Evolutionary conservation across 2,329 filamentous ascomycete species (phyloP).

Genomic region (Neurospora crassa): DNA sequence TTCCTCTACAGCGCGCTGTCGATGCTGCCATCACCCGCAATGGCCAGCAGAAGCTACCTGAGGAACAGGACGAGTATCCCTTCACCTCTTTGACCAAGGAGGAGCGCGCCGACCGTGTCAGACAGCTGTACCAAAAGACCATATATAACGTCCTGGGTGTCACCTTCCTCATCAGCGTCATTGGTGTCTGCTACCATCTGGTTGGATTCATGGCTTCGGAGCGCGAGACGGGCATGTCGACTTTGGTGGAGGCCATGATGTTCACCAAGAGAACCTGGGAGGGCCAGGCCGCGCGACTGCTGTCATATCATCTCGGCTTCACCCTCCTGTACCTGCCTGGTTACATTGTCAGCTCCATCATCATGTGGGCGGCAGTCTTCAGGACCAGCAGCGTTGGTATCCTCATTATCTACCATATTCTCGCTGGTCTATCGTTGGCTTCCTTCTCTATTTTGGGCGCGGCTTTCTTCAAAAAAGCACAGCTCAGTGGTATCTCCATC

Average conservation of each 20-base stretch:
- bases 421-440: constrained; percentile 66
- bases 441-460: constrained; percentile 76
- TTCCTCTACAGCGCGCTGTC: constrained; percentile 72
- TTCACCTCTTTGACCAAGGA: constrained; percentile 64
- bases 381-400: constrained; percentile 52
- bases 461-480: constrained; percentile 76
- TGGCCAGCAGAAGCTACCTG: constrained; percentile 13
- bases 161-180: constrained; percentile 68
- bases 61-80: constrained; percentile 55
- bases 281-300: constrained; percentile 65
- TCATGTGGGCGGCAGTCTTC: constrained; percentile 56
- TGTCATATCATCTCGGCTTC: constrained; percentile 74
- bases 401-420: constrained; percentile 63
- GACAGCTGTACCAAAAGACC: constrained; percentile 59
- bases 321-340: constrained; percentile 70
- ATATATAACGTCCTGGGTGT: constrained; percentile 71
- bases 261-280: constrained; percentile 65
- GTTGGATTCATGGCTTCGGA: constrained; percentile 80
- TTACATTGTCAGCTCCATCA: constrained; percentile 68
- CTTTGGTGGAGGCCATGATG: constrained; percentile 87
- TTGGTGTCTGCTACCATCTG: constrained; percentile 78
- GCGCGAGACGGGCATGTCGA: constrained; percentile 77
- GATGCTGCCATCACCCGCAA: constrained; percentile 56
- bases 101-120: constrained; percentile 56
- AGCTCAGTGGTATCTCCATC: constrained; percentile 75